These are phyloP conservation scores for Rhodotorula glutinis DNA, from an alignment of 1,284 basidiomycete genomes.

Conservation along the genomic window DNA sequence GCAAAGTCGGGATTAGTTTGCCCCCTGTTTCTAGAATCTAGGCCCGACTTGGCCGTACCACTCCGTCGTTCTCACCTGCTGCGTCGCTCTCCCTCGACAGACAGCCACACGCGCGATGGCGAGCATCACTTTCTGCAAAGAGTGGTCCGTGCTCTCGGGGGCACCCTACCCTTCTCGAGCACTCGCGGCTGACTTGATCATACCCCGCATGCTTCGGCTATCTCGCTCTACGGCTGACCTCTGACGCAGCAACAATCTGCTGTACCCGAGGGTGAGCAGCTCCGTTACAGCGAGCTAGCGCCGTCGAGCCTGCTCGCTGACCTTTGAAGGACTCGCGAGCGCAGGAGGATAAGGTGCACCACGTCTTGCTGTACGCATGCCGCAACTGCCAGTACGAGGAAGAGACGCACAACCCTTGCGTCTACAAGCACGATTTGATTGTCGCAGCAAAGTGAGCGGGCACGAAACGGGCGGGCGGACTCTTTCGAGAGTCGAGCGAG, in stretches of 20 bases:
- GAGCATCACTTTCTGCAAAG: slow-evolving; percentile 7
- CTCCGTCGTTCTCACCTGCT: no score
- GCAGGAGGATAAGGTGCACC: slow-evolving; percentile 78
- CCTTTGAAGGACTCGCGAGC: no score
- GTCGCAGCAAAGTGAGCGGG: slow-evolving; percentile 76
- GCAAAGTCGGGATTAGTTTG: not conserved
- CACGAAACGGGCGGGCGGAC: not conserved
- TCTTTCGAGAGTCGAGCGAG: not conserved
- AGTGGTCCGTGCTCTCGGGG: slow-evolving; percentile 1
- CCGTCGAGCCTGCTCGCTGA: not conserved
- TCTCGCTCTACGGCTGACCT: not conserved
- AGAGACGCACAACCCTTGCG: slow-evolving; percentile 78
- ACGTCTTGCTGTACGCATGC: slow-evolving; percentile 87
- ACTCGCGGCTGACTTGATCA: not conserved
- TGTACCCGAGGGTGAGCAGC: slow-evolving; percentile 66
- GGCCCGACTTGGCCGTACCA: not conserved
- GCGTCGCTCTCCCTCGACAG: not conserved
- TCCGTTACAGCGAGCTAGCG: not conserved
- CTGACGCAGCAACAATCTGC: slow-evolving; percentile 59
- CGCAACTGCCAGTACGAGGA: slow-evolving; percentile 88
- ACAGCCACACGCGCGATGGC: not conserved
- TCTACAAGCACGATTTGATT: slow-evolving; percentile 90
- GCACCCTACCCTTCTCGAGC: not conserved
- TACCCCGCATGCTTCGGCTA: not conserved
- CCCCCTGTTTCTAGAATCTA: not conserved